These are phyloP conservation scores for Pyrenophora seminiperda DNA, from an alignment of 2,329 filamentous ascomycete genomes.

Conservation along the genomic window DNA sequence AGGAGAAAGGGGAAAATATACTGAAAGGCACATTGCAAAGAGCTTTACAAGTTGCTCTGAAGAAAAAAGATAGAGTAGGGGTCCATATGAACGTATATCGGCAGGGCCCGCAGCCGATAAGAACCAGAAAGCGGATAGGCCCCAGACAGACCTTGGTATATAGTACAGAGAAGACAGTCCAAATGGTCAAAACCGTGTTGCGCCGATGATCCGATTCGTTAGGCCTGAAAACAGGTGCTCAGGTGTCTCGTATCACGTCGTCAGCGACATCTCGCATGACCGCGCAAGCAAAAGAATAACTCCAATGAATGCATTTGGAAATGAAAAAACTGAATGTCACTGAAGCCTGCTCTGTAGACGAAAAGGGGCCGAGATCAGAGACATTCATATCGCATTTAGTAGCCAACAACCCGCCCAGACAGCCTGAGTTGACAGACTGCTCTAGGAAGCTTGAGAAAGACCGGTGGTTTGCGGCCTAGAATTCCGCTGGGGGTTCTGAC, in stretches of 20 bases:
- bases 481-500: conserved; percentile 43
- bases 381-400: conserved; percentile 20
- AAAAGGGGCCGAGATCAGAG: conserved; percentile 38
- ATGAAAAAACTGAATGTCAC: conserved; percentile 28
- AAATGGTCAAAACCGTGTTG: conserved; percentile 41
- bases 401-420: conserved; percentile 41
- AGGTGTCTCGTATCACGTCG: conserved; percentile 46
- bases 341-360: conserved; percentile 36
- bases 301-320: conserved; percentile 36
- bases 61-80: conserved; percentile 10
- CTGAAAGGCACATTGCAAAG: conserved; percentile 11
- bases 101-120: conserved; percentile 37
- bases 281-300: conserved; percentile 36
- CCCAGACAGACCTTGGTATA: conserved; percentile 41
- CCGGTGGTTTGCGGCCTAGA: conserved; percentile 40
- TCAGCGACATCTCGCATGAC: conserved; percentile 39
- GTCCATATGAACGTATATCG: conserved; percentile 24
- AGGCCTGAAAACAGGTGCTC: conserved; percentile 36
- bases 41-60: conserved; percentile 14
- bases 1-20: conserved; percentile 11
- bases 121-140: conserved; percentile 32
- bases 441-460: conserved; percentile 35
- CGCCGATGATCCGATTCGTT: conserved; percentile 44
- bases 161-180: conserved; percentile 46
- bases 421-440: conserved; percentile 10